Conservation (phyloP, 768 basidiomycete species). For the Phaffia tasmanica region DNA sequence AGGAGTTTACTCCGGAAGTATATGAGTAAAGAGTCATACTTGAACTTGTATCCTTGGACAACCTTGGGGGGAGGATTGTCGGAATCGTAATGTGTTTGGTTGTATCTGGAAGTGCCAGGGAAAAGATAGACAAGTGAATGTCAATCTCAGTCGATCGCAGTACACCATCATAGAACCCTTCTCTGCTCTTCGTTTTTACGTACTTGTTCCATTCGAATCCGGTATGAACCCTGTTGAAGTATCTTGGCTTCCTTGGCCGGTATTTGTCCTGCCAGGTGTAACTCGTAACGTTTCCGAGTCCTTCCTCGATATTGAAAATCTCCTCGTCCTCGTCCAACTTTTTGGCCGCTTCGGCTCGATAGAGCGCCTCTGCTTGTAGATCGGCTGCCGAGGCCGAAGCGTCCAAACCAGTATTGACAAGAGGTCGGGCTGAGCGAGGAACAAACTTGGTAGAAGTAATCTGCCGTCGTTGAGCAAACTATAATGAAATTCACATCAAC, state of each 20-base stretch:
- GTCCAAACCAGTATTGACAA: conserved; percentile 30
- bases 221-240: conserved; percentile 97
- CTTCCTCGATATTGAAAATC: conserved; percentile 85
- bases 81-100: conserved; percentile 99
- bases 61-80: conserved; percentile 99
- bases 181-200: not conserved
- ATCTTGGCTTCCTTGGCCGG: conserved; percentile 88
- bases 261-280: conserved; percentile 99
- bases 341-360: conserved; percentile 60
- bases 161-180: not conserved
- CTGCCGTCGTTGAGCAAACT: conserved; percentile 68
- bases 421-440: conserved; percentile 46
- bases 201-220: conserved; percentile 98
- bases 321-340: conserved; percentile 95
- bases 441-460: conserved; percentile 83
- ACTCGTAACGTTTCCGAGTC: conserved; percentile 57
- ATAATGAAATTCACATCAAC: not conserved
- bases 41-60: conserved; percentile 86
- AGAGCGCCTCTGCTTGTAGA: conserved; percentile 60
- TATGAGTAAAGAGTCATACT: conserved; percentile 38
- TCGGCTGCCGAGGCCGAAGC: conserved; percentile 49
- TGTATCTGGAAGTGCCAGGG: conserved; percentile 46
- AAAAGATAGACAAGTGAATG: not conserved
- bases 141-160: not conserved
- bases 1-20: conserved; percentile 14